A percentile compares a stretch with the other conserved stretches of the same genome.
These are phyloP conservation scores for Paecilomyces sp. DNA, from an alignment of 2,329 filamentous ascomycete species.

Conservation along the genomic window DNA sequence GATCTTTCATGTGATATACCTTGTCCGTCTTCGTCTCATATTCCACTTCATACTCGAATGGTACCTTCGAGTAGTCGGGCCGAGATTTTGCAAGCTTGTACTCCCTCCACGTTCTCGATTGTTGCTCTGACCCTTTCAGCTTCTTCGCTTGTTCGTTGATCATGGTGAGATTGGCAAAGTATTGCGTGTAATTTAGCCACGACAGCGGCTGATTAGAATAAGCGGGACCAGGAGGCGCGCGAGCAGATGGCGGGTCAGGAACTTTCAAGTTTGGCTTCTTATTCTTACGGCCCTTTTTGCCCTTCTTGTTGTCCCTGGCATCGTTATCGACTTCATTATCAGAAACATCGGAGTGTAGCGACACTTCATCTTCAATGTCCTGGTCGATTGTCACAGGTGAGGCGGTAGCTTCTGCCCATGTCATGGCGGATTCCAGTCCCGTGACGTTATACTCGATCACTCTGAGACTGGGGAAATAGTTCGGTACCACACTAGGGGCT, in stretches of 20 bases:
- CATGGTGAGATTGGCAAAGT: slow-evolving; percentile 85
- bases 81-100: slow-evolving; percentile 43
- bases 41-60: slow-evolving; percentile 72
- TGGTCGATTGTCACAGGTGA: slow-evolving; percentile 4
- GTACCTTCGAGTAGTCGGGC: slow-evolving; percentile 46
- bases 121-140: slow-evolving; percentile 15
- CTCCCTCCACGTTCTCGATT: slow-evolving; percentile 35
- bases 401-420: slow-evolving; percentile 18
- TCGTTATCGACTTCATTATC: slow-evolving; percentile 23
- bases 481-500: slow-evolving; percentile 82
- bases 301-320: slow-evolving; percentile 37
- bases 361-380: slow-evolving; percentile 2
- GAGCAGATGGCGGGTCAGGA: slow-evolving; percentile 66
- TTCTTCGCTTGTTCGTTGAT: slow-evolving; percentile 66
- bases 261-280: slow-evolving; percentile 55
- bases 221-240: slow-evolving; percentile 72
- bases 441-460: slow-evolving; percentile 91
- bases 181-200: slow-evolving; percentile 75
- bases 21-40: slow-evolving; percentile 77
- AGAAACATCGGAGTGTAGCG: neutral
- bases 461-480: slow-evolving; percentile 83
- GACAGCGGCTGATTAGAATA: slow-evolving; percentile 82
- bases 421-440: slow-evolving; percentile 55
- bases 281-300: slow-evolving; percentile 5
- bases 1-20: slow-evolving; percentile 66